phyloP scores from a whole-genome alignment of 805 yeast species.

The Osmozyma mogii region DNA sequence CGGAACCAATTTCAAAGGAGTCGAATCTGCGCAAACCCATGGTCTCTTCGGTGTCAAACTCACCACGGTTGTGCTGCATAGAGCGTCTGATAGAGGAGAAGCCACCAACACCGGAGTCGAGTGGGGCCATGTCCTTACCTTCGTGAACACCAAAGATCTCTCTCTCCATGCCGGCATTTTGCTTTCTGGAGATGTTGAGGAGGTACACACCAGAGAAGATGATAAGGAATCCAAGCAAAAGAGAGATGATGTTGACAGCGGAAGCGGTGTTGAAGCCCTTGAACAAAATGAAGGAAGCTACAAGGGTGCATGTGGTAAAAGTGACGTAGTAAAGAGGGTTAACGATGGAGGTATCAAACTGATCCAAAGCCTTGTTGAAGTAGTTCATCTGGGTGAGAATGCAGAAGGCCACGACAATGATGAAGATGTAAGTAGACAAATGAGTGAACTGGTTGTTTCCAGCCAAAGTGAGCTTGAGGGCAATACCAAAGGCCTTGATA shows the following conservation, averaged over 20 bases:
- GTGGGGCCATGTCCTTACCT: conserved; percentile 48
- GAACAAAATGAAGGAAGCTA: conserved; percentile 80
- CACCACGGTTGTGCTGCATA: conserved; percentile 50
- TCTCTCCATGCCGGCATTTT: conserved; percentile 43
- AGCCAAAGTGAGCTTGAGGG: conserved; percentile 70
- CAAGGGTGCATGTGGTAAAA: conserved; percentile 79
- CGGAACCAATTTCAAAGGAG: conserved; percentile 45
- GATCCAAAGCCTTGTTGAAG: conserved; percentile 88
- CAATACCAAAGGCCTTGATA: conserved; percentile 90
- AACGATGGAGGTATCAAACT: conserved; percentile 86
- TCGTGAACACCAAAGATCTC: conserved; percentile 56
- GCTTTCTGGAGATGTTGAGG: conserved; percentile 68
- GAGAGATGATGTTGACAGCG: conserved; percentile 69
- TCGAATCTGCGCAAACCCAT: conserved; percentile 54
- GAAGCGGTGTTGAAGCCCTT: conserved; percentile 82
- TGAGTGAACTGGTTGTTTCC: conserved; percentile 89
- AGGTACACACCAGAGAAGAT: conserved; percentile 84
- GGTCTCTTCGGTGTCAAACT: conserved; percentile 35
- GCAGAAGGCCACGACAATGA: conserved; percentile 69
- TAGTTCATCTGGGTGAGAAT: conserved; percentile 89
- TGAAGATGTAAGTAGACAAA: conserved; percentile 74
- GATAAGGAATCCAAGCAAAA: conserved; percentile 77
- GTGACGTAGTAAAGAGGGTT: conserved; percentile 88
- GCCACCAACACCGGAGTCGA: conserved; percentile 79
- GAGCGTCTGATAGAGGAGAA: conserved; percentile 66